Conservation (phyloP, 306 rosid species). For the Casuarina glauca region DNA sequence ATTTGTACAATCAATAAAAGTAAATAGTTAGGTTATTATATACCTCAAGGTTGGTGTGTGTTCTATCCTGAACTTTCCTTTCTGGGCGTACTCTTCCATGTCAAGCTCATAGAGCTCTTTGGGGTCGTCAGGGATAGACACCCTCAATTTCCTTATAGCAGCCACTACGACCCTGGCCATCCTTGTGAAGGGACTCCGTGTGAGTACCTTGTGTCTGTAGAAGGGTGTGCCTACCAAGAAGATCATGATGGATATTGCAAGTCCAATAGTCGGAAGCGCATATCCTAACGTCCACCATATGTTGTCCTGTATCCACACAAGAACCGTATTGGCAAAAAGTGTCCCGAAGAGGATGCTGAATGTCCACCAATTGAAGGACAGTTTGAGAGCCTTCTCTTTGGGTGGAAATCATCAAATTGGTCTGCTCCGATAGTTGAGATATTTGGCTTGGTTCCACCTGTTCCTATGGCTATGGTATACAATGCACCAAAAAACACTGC, state of each 20-base stretch:
- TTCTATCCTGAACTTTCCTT: constrained; percentile 58
- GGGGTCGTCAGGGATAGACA: constrained; percentile 58
- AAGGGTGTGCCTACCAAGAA: constrained; percentile 70
- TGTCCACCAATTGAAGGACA: constrained; percentile 97
- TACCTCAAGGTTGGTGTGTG: constrained; percentile 76
- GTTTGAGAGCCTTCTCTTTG: constrained; percentile 64
- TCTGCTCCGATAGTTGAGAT: constrained; percentile 96
- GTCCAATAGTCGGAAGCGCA: constrained; percentile 85
- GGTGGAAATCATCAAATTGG: constrained; percentile 88
- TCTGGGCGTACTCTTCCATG: constrained; percentile 40
- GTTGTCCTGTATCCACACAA: constrained; percentile 87
- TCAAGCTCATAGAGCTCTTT: constrained; percentile 60
- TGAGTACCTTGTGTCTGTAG: constrained; percentile 66
- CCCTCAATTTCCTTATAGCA: constrained; percentile 59
- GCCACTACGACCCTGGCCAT: constrained; percentile 72
- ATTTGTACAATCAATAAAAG: no score
- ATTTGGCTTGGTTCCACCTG: constrained; percentile 92
- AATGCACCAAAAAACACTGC: constrained; percentile 78
- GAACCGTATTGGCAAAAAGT: constrained; percentile 67
- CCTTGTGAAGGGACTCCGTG: constrained; percentile 47
- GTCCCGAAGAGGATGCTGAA: constrained; percentile 86
- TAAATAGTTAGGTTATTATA: not conserved
- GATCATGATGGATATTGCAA: constrained; percentile 51
- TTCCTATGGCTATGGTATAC: constrained; percentile 79
- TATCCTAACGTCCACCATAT: constrained; percentile 91